A percentile compares a stretch with the other conserved stretches of the same genome.
These are phyloP conservation scores for Colletotrichum sp. DNA, from an alignment of 2,329 filamentous ascomycete genomes.

Conservation along the genomic window DNA sequence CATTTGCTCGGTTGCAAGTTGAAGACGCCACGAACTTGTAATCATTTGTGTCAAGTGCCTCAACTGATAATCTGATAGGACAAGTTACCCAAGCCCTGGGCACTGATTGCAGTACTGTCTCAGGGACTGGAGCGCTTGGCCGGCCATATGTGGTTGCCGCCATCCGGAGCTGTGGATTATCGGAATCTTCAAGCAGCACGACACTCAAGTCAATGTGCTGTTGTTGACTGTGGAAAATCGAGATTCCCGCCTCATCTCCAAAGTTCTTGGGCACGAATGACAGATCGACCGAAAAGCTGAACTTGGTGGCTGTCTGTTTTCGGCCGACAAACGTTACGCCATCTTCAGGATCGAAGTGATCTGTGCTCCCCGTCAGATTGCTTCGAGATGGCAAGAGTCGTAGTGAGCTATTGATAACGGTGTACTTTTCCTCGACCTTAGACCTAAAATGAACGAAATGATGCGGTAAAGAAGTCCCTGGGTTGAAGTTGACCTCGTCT, in stretches of 20 bases:
- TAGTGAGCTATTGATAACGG: neutral
- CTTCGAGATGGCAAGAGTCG: neutral
- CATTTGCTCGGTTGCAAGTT: neutral
- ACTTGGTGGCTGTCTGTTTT: neutral
- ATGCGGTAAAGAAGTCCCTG: neutral
- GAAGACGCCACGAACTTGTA: neutral
- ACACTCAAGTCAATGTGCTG: neutral
- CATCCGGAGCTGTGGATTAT: neutral
- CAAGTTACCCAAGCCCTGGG: neutral
- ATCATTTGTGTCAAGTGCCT: neutral
- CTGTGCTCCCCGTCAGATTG: neutral
- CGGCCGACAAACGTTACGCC: neutral
- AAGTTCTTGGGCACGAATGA: neutral
- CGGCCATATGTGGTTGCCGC: neutral
- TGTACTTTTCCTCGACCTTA: neutral
- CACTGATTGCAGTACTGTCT: neutral
- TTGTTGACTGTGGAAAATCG: neutral
- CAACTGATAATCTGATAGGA: neutral
- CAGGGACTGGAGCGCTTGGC: neutral
- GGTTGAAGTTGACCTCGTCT: neutral
- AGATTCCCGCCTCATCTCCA: neutral
- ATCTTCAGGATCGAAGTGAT: neutral
- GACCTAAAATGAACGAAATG: neutral
- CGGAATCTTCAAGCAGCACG: neutral
- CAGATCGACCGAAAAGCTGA: neutral